Conservation (phyloP, 805 yeast genomes). For the Starmerella vaccinii region DNA sequence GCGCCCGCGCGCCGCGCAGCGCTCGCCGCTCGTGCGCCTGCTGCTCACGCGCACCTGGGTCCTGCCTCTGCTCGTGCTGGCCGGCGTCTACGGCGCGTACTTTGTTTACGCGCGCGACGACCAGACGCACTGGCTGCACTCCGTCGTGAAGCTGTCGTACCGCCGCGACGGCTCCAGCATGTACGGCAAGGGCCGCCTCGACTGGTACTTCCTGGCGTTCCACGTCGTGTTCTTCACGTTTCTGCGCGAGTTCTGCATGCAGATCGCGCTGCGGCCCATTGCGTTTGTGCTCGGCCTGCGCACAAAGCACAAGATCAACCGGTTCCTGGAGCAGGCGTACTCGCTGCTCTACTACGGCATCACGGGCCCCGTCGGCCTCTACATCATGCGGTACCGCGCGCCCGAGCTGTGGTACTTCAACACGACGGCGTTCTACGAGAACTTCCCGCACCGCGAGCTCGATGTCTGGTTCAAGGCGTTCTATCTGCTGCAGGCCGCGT, state of each 20-base stretch:
- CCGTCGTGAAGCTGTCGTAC: conserved; percentile 20
- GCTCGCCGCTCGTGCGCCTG: not conserved
- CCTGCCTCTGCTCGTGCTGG: conserved; percentile 20
- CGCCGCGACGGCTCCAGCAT: conserved; percentile 35
- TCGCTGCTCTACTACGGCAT: conserved; percentile 69
- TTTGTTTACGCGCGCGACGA: conserved; percentile 15
- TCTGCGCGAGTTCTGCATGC: conserved; percentile 84
- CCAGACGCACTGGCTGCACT: conserved; percentile 22
- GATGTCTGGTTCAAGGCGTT: conserved; percentile 62
- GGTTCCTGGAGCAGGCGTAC: conserved; percentile 92
- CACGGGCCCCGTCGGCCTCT: conserved; percentile 78
- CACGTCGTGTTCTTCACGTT: conserved; percentile 84
- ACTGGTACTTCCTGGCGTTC: conserved; percentile 65
- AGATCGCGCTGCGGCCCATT: conserved; percentile 61
- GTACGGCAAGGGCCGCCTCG: conserved; percentile 83
- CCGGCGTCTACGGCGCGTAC: conserved; percentile 14
- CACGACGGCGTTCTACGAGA: conserved; percentile 66
- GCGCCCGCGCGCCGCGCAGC: conserved; percentile 2
- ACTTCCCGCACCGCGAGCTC: conserved; percentile 75
- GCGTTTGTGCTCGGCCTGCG: conserved; percentile 46
- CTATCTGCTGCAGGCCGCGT: conserved; percentile 87
- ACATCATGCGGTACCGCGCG: conserved; percentile 62
- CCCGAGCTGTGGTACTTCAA: conserved; percentile 79
- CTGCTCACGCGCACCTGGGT: conserved; percentile 21
- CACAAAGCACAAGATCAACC: conserved; percentile 46